phyloP scores from a whole-genome alignment of 192 early-diverging fungal species.

The Allomyces javanicus region DNA sequence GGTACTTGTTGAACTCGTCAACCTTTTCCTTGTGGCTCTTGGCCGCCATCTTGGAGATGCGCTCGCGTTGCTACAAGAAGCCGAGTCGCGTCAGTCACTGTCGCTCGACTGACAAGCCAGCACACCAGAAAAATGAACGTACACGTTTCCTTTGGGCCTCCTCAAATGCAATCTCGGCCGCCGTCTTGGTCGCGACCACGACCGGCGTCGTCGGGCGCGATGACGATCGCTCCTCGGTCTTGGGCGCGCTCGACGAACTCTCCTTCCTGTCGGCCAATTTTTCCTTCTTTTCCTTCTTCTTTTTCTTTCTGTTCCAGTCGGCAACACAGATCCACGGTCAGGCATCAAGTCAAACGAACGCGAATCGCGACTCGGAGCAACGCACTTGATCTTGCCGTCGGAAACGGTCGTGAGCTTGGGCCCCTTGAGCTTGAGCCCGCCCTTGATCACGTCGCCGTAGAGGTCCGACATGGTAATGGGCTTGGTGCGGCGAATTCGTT shows the following conservation, averaged over 20 bases:
- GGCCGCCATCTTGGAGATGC: conserved; percentile 15
- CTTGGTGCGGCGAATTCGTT: too few species aligned
- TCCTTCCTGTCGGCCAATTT: neutral
- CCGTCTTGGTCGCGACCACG: neutral
- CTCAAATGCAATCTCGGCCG: neutral
- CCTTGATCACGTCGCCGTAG: neutral
- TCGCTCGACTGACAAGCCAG: too few species aligned
- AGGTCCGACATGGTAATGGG: neutral
- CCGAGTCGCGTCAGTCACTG: too few species aligned
- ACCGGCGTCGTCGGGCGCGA: neutral
- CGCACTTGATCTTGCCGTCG: neutral
- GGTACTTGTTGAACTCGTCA: conserved; percentile 40
- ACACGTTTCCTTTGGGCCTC: neutral
- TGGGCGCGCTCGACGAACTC: neutral
- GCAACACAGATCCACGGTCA: neutral
- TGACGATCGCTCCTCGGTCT: neutral
- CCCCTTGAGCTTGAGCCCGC: neutral
- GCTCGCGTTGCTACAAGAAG: conserved; percentile 4
- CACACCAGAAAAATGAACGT: neutral
- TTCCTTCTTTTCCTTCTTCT: neutral
- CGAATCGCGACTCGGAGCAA: neutral
- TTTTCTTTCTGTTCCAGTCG: neutral
- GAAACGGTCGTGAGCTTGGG: neutral
- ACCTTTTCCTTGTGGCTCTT: conserved; percentile 22
- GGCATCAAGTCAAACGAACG: neutral